These are phyloP conservation scores for Sporothrix brasiliensis DNA, from an alignment of 2,329 filamentous ascomycete species.

Conservation along the genomic window DNA sequence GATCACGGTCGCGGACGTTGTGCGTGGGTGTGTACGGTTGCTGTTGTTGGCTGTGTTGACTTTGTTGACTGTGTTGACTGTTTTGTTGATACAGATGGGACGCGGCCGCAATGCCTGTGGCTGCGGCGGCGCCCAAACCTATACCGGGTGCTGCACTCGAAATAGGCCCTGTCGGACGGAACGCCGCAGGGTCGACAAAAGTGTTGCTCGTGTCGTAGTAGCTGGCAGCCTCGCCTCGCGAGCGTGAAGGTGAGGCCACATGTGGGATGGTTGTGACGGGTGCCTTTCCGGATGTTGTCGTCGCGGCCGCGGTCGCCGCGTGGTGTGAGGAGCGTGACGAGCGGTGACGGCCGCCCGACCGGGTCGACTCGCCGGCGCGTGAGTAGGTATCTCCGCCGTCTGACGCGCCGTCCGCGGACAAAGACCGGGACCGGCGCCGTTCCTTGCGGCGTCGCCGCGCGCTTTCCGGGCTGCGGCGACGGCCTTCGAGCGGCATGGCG, in stretches of 20 bases:
- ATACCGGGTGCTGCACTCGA: constrained; percentile 28
- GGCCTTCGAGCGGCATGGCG: constrained; percentile 57
- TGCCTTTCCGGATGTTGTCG: background rate
- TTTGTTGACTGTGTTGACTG: constrained; percentile 18
- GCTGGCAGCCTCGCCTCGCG: constrained; percentile 31
- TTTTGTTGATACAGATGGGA: constrained; percentile 37
- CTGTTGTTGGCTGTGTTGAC: background rate
- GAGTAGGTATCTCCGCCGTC: constrained; percentile 21
- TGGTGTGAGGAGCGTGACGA: background rate
- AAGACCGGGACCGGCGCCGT: constrained; percentile 48
- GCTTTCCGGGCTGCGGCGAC: constrained; percentile 60
- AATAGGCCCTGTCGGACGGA: constrained; percentile 28
- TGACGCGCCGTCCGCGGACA: constrained; percentile 41
- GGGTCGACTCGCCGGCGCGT: constrained; percentile 5
- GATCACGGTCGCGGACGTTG: constrained; percentile 2
- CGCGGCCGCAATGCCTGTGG: background rate
- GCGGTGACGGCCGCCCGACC: constrained; percentile 2
- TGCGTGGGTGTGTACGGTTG: constrained; percentile 21
- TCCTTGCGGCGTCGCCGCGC: constrained; percentile 52
- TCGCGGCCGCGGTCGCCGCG: background rate
- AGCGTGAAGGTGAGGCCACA: background rate
- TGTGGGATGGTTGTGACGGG: background rate
- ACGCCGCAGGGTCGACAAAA: constrained; percentile 22
- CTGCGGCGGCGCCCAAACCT: background rate
- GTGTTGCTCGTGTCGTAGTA: constrained; percentile 30